Percentiles rank a stretch among this genome's conserved stretches.
phyloP scores from a whole-genome alignment of 192 early-diverging fungal genomes.

The Entophlyctis helioformis region DNA sequence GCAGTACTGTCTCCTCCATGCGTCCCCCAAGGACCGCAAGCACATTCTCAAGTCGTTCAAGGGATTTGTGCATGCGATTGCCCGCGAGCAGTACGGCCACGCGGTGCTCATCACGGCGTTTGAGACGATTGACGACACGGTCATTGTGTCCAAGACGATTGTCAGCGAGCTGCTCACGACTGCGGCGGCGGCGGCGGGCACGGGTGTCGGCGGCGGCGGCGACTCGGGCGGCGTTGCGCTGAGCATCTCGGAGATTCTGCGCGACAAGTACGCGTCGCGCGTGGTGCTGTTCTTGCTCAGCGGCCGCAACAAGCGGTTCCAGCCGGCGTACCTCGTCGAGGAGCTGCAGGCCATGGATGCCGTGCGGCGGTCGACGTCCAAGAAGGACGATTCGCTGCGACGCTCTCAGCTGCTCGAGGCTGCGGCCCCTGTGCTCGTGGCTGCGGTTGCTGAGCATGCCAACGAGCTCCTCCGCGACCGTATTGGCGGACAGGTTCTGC shows the following conservation, averaged over 20 bases:
- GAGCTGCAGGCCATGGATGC: constrained; percentile 56
- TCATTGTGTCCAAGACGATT: constrained; percentile 66
- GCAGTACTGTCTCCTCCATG: constrained; percentile 69
- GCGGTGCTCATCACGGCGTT: constrained; percentile 69
- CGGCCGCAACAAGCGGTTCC: constrained; percentile 63
- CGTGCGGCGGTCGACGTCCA: constrained; percentile 54
- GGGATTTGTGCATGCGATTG: constrained; percentile 64
- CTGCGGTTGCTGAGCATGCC: constrained; percentile 38
- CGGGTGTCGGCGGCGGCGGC: constrained; percentile 4
- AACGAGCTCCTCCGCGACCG: constrained; percentile 48
- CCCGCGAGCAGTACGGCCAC: constrained; percentile 81
- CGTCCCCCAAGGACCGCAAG: constrained; percentile 83
- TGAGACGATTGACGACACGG: constrained; percentile 90
- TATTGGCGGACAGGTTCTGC: constrained; percentile 56
- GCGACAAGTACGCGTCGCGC: constrained; percentile 66
- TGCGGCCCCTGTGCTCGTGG: constrained; percentile 48
- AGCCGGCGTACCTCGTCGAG: constrained; percentile 56
- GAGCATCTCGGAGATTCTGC: constrained; percentile 37
- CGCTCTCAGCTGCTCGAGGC: constrained; percentile 55
- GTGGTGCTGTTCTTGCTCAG: constrained; percentile 70
- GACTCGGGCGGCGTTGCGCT: constrained; percentile 6
- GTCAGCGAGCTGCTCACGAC: constrained; percentile 30
- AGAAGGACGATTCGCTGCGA: constrained; percentile 68
- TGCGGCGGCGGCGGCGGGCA: constrained; percentile 24
- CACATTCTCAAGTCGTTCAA: constrained; percentile 78